Evolutionary conservation across 768 basidiomycete species (phyloP).

Genomic region (Tricholoma terreum): DNA sequence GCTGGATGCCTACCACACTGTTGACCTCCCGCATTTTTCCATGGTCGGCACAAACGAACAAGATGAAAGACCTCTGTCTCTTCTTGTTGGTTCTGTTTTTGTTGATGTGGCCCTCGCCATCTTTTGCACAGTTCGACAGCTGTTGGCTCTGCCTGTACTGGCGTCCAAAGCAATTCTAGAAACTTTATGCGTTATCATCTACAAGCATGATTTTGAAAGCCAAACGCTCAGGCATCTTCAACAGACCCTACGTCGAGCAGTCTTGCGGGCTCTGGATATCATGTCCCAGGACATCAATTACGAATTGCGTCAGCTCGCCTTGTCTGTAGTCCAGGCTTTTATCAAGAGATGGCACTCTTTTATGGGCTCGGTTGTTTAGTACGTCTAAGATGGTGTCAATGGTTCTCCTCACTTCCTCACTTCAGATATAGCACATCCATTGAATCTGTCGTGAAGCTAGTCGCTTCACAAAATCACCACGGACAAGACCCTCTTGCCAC

Average conservation of each 20-base stretch:
- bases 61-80: conserved; percentile 40
- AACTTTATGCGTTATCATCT: conserved; percentile 58
- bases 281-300: conserved; percentile 55
- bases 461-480: conserved; percentile 45
- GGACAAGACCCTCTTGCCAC: conserved; percentile 56
- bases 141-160: conserved; percentile 49
- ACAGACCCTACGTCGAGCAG: conserved; percentile 47
- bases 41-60: conserved; percentile 34
- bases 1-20: conserved; percentile 55
- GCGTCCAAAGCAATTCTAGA: conserved; percentile 62
- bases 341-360: conserved; percentile 57
- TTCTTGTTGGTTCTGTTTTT: conserved; percentile 61
- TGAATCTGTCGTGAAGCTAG: conserved; percentile 46
- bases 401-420: neutral
- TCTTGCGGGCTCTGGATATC: conserved; percentile 49
- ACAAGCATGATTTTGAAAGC: conserved; percentile 72
- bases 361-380: conserved; percentile 55
- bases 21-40: conserved; percentile 46
- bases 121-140: conserved; percentile 43
- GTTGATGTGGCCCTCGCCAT: conserved; percentile 57
- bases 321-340: conserved; percentile 60
- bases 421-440: conserved; percentile 44
- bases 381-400: conserved; percentile 16
- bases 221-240: conserved; percentile 52
- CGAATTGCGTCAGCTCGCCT: conserved; percentile 62